Base-by-base conservation (phyloP, 176 grass and related monocot species). In the Pharus latifolius region DNA sequence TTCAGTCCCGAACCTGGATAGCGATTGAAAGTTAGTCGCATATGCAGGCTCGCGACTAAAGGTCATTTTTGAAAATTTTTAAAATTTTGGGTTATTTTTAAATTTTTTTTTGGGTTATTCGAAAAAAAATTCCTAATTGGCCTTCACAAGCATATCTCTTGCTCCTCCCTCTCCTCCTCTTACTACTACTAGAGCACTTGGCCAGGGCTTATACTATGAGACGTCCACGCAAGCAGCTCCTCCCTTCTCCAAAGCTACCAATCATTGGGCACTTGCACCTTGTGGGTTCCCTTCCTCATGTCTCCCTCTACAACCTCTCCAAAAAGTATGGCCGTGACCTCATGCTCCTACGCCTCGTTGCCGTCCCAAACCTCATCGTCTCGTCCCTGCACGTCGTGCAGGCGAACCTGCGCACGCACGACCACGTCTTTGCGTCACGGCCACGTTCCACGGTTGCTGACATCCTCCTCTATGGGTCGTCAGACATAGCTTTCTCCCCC, bases 321-420 rank as follows among this genome's bases (percentile, higher is more conserved):
- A 11, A 17, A 42, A 63, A 20, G 37, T 56, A 76, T n/a, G 80
- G 71, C 2, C 35, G 61, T 14, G 57, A 50, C 16, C 9, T 82
- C 59, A 74, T 82, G 70, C 22, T 60, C 61, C 77, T 87, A 42
- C 77, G 71, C 28, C 72, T 87, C 12, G 84, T 77, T 1, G 27
- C 38, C 12, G 72, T 87, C 17, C 71, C 57, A 10, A 65, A 54
- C 1, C 27, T 87, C 0, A 29, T 87, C 11, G 71, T 80, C 29
- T 81, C 84, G 15, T 81, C 84, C 11, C 37, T 31, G 10, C 23
- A 52, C 31, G 43, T 67, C 12, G 84, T 77, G 11, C 15, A 27
- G 33, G 78, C 49, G 11, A 60, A 77, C 42, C 59, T 87, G 12
- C 75, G 43, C 56, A 31, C 60, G 42, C 78, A 78, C 78, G 84